Conservation (phyloP, 2,329 filamentous ascomycete species). For the Aureobasidium sp. region DNA sequence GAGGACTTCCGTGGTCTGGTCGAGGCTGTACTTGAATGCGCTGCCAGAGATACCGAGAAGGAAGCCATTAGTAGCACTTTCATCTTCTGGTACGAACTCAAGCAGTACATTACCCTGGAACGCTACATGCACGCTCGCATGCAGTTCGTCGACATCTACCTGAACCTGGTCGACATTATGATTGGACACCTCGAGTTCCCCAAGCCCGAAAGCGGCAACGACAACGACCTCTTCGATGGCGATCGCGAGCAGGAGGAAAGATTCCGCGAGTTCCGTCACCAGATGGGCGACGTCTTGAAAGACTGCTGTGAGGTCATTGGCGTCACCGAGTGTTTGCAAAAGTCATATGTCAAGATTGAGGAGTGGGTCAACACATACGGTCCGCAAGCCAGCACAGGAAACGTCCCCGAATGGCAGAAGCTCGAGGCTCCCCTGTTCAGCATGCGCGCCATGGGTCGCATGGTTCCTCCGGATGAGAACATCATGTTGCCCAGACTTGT, state of each 20-base stretch:
- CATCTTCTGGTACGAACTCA: constrained; percentile 96
- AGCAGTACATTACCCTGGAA: constrained; percentile 89
- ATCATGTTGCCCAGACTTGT: constrained; percentile 87
- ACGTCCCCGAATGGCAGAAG: constrained; percentile 92
- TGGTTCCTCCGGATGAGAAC: constrained; percentile 85
- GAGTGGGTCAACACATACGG: constrained; percentile 81
- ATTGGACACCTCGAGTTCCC: constrained; percentile 87
- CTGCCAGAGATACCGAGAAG: constrained; percentile 74
- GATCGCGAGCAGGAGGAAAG: constrained; percentile 95
- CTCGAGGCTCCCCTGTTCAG: constrained; percentile 92
- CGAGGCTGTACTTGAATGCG: constrained; percentile 87
- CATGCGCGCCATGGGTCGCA: constrained; percentile 90
- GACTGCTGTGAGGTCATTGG: constrained; percentile 96
- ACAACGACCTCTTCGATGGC: constrained; percentile 85
- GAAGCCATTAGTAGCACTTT: constrained; percentile 94
- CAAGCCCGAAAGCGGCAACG: constrained; percentile 61
- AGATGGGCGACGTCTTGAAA: constrained; percentile 96
- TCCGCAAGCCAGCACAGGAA: constrained; percentile 61
- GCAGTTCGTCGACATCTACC: constrained; percentile 73
- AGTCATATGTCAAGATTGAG: constrained; percentile 80
- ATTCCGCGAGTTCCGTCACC: constrained; percentile 91
- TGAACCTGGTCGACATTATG: constrained; percentile 86
- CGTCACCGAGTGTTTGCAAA: constrained; percentile 80
- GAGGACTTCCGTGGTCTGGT: constrained; percentile 76
- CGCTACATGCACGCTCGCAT: constrained; percentile 77